Base-by-base conservation (phyloP, 129 eudicot genomes). In the Flaveria bidentis region DNA sequence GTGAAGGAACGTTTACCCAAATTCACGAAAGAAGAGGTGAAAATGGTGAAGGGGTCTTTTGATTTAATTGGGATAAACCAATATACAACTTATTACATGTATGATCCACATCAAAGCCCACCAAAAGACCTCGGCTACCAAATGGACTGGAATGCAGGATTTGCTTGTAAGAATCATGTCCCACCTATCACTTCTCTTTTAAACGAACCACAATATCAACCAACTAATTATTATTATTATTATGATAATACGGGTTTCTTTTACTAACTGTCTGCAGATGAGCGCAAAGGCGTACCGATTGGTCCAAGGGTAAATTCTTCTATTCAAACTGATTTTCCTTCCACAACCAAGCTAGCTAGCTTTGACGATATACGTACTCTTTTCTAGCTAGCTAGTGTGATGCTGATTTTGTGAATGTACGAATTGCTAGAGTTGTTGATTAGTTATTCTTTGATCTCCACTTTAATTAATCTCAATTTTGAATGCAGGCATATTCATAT, bases 31-130 rank as follows among this genome's bases (percentile, higher is more conserved):
- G 82, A 86, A 49, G 97, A 91, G 84, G 91, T 84, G 67, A 76
- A 80, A 58, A 84, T 91, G 89, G 96, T 94, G 18, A 91, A 94
- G 57, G 98, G 98, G 23, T 91, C 98, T 20, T 80, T 89, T 45
- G 98, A 94, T 84, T 81, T 81, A 28, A 72, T 93, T 42, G 98
- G 98, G 66, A 87, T 93, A 75, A 93, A 93, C 85, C 97, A 93
- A 52, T 94, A 94, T 79, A 94, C 97, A 63, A 74, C 98, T 49
- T 94, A 78, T 78, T 94, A 91, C 82, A 90, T 93, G 87, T 79
- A 85, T 55, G 88, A 89, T 53, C 84, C 83, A 2, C 82, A 84
- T 62, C 46, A 17, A 28, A 26, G 11, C 20, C 83, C 84, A 62
- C 83, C 91, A 56, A 82, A 81, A 72, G 42, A 76, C 12, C 84